Evolutionary conservation across 2,329 filamentous ascomycete genomes (phyloP).

Genomic region (Microsporum audouinii): DNA sequence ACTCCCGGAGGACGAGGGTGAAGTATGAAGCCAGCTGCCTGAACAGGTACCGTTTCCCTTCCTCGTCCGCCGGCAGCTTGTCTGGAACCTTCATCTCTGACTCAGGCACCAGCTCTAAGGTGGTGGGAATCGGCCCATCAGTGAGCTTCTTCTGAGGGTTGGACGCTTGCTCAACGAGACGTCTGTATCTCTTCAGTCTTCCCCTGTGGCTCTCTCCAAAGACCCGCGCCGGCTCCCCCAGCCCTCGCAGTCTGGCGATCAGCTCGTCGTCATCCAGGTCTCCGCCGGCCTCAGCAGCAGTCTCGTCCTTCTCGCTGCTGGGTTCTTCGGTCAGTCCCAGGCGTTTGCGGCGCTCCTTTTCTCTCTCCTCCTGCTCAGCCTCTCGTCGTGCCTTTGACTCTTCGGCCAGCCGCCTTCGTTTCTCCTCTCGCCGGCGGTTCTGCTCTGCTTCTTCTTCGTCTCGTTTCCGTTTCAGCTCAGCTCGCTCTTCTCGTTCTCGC

Average conservation of each 20-base stretch:
- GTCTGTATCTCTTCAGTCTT: conserved; percentile 59
- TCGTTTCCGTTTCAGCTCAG: conserved; percentile 69
- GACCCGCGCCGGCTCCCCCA: conserved; percentile 61
- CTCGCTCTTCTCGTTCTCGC: conserved; percentile 56
- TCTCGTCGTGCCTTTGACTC: conserved; percentile 60
- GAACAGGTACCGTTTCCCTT: conserved; percentile 60
- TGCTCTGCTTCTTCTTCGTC: conserved; percentile 74
- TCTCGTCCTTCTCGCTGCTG: conserved; percentile 30
- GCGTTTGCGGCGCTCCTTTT: conserved; percentile 59
- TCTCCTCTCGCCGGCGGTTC: conserved; percentile 62
- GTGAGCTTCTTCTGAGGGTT: conserved; percentile 39
- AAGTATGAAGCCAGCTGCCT: conserved; percentile 90
- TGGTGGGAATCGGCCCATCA: conserved; percentile 77
- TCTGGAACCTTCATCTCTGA: conserved; percentile 74
- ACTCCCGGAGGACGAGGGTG: conserved; percentile 85
- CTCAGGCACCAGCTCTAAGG: conserved; percentile 65
- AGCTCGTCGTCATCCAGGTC: conserved; percentile 51
- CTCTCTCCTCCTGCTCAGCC: conserved; percentile 61
- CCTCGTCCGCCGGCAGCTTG: conserved; percentile 51
- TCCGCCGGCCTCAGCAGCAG: conserved; percentile 22
- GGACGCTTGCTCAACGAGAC: conserved; percentile 40
- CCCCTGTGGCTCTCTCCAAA: conserved; percentile 71
- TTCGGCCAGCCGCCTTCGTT: conserved; percentile 67
- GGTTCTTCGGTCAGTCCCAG: conserved; percentile 64
- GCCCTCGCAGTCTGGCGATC: conserved; percentile 51